These are phyloP conservation scores for Silene noctiflora DNA, from an alignment of 179 eudicot genomes.

Conservation along the genomic window DNA sequence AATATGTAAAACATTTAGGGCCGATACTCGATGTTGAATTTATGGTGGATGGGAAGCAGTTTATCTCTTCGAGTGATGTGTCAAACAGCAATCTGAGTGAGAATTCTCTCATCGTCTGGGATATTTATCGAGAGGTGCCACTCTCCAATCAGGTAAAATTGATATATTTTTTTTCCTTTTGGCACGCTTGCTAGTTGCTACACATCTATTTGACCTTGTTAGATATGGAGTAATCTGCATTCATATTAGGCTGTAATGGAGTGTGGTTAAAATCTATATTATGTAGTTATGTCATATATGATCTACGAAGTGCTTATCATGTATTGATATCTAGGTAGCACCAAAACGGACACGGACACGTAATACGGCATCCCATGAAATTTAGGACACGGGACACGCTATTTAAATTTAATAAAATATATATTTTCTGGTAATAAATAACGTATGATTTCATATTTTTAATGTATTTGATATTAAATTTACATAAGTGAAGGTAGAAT, in stretches of 20 bases:
- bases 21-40: conserved; percentile 89
- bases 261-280: not conserved
- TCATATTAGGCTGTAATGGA: not conserved
- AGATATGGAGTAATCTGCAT: not conserved
- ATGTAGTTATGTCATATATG: not conserved
- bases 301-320: not conserved
- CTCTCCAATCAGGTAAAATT: conserved; percentile 80
- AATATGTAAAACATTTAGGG: conserved; percentile 60
- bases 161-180: not conserved
- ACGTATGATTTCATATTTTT: too few species aligned
- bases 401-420: too few species aligned
- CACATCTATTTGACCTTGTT: not conserved
- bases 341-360: too few species aligned
- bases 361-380: too few species aligned
- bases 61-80: conserved; percentile 84
- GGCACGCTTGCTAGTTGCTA: not conserved
- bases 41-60: conserved; percentile 55
- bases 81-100: conserved; percentile 82
- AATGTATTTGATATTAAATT: too few species aligned
- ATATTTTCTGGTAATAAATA: too few species aligned
- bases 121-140: conserved; percentile 76
- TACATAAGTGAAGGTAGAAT: too few species aligned
- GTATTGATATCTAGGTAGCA: too few species aligned
- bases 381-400: too few species aligned
- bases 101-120: conserved; percentile 88